Evolutionary conservation across 208 protist species (phyloP).

Genomic region (Porcisia deanei): DNA sequence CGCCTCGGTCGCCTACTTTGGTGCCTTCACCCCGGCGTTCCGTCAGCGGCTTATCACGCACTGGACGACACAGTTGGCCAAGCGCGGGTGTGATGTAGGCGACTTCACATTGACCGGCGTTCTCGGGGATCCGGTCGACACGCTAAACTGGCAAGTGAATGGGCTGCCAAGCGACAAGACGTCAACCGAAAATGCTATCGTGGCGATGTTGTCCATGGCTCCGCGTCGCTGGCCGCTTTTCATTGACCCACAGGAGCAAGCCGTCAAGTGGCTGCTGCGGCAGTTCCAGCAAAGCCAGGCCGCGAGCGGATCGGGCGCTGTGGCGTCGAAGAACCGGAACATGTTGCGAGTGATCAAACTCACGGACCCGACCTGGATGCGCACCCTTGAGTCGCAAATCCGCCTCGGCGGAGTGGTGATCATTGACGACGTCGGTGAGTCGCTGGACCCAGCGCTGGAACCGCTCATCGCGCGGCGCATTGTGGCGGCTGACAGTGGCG

Average conservation of each 20-base stretch:
- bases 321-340: constrained; percentile 32
- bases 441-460: constrained; percentile 94
- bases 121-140: constrained; percentile 95
- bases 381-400: constrained; percentile 92
- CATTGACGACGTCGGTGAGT: constrained; percentile 95
- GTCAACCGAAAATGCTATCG: constrained; percentile 97
- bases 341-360: constrained; percentile 86
- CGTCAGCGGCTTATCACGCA: constrained; percentile 80
- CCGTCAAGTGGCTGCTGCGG: constrained; percentile 93
- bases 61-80: constrained; percentile 73
- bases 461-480: constrained; percentile 91
- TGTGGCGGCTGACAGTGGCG: constrained; percentile 74
- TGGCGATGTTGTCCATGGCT: constrained; percentile 78
- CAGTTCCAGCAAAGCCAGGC: constrained; percentile 55
- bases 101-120: constrained; percentile 52
- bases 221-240: constrained; percentile 93
- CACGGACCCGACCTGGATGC: constrained; percentile 92
- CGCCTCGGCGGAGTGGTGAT: constrained; percentile 92
- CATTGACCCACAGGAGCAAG: constrained; percentile 97
- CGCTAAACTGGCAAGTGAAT: constrained; percentile 97
- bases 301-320: constrained; percentile 20
- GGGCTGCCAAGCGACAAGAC: constrained; percentile 96
- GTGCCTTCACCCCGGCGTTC: constrained; percentile 94
- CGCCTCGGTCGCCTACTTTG: constrained; percentile 95
- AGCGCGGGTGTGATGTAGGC: constrained; percentile 55